Evolutionary conservation across 192 early-diverging fungal species (phyloP).

Genomic region (Haplosporangium gracile): DNA sequence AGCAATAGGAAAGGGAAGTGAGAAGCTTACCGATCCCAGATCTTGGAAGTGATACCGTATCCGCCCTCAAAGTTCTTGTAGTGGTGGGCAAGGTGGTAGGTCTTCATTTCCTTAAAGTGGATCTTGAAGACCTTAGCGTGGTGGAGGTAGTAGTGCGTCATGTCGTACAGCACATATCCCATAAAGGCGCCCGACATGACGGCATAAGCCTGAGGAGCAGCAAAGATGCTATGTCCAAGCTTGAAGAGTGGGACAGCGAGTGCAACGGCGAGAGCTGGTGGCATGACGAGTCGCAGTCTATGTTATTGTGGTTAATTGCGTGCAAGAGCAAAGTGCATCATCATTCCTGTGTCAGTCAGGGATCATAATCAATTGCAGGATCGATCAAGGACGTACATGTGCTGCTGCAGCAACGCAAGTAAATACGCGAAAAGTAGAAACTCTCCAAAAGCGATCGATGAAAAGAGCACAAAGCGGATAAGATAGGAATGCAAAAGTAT

Average conservation of each 20-base stretch:
- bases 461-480: not conserved
- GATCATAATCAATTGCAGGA: not conserved
- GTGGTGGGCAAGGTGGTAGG: slow-evolving; percentile 95
- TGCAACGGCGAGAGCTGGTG: slow-evolving; percentile 82
- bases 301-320: not conserved
- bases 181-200: slow-evolving; percentile 79
- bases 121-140: slow-evolving; percentile 82
- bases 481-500: not conserved
- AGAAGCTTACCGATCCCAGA: slow-evolving; percentile 78
- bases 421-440: not conserved
- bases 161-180: slow-evolving; percentile 94
- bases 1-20: not conserved
- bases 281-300: slow-evolving; percentile 96
- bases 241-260: slow-evolving; percentile 75
- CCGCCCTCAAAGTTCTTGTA: slow-evolving; percentile 91
- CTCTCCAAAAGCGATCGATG: not conserved
- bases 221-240: slow-evolving; percentile 69
- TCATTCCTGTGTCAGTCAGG: not conserved
- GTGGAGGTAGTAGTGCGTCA: slow-evolving; percentile 95
- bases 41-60: slow-evolving; percentile 91
- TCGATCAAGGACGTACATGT: not conserved
- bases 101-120: slow-evolving; percentile 90
- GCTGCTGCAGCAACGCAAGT: not conserved
- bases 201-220: slow-evolving; percentile 73
- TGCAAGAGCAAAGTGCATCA: not conserved